phyloP scores from a whole-genome alignment of 2,329 filamentous ascomycete species.

The Xylaria sp. region DNA sequence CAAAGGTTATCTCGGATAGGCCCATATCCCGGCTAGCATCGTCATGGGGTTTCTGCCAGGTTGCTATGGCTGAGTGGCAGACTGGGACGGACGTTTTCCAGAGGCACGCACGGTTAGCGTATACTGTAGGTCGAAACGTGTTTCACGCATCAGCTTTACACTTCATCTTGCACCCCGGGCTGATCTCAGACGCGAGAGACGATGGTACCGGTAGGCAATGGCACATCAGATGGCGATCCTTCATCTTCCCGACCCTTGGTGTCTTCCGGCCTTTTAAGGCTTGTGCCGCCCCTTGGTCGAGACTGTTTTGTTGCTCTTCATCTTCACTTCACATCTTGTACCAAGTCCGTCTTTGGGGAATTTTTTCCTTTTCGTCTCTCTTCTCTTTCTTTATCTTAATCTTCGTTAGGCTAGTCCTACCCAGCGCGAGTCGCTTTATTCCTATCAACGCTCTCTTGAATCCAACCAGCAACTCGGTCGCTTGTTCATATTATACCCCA shows the following conservation, averaged over 20 bases:
- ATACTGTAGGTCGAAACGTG: conserved; percentile 48
- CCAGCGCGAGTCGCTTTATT: conserved; percentile 58
- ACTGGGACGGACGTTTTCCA: background rate
- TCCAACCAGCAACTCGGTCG: conserved; percentile 40
- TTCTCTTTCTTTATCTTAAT: conserved; percentile 33
- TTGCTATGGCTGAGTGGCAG: background rate
- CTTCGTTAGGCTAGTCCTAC: conserved; percentile 61
- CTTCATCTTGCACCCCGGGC: conserved; percentile 42
- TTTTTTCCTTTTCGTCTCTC: conserved; percentile 40
- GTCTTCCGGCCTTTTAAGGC: conserved; percentile 55
- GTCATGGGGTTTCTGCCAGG: conserved; percentile 16
- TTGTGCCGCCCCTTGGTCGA: conserved; percentile 52
- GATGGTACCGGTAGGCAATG: conserved; percentile 45
- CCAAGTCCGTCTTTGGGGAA: conserved; percentile 31
- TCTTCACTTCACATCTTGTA: conserved; percentile 41
- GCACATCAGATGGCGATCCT: conserved; percentile 53
- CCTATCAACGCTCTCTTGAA: conserved; percentile 47
- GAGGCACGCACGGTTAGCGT: background rate
- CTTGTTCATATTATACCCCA: conserved; percentile 38
- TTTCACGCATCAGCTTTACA: conserved; percentile 47
- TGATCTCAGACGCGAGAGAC: conserved; percentile 41
- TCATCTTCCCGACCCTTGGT: conserved; percentile 45
- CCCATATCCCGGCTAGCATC: conserved; percentile 14
- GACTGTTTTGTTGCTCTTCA: conserved; percentile 46
- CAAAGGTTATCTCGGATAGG: conserved; percentile 33